Base-by-base conservation (phyloP, 176 grass and related monocot genomes). In the Carex pumila region DNA sequence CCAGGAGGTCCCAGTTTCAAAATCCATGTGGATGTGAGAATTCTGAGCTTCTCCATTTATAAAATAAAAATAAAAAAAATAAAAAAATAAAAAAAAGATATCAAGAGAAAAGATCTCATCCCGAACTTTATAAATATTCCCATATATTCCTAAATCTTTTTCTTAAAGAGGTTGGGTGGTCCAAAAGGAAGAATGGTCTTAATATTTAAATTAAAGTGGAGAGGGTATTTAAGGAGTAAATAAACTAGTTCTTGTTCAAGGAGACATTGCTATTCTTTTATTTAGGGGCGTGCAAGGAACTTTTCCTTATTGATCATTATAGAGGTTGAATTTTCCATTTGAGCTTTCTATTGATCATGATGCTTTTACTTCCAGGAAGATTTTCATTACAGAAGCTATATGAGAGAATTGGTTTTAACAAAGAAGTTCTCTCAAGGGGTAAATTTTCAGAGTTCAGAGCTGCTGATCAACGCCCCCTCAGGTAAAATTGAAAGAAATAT, bases 351-450 rank as follows among this genome's bases (percentile, higher is more conserved):
- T 63, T 82, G 4, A 65, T 31, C 36, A 64, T 65, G 36, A 25
- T 64, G 25, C 5, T 82, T 79, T 22, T 36, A 63, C 64, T 67
- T 66, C 62, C 91, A 99, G 96, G 96, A 60, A 99, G 92, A 76
- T 93, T 99, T 79, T 83, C 52, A 66, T 94, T 99, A 87, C 83
- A 92, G 63, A 99, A 99, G 77, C 57, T 99, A 34, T 99, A 95
- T 75, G 89, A 92, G 82, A 93, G 71, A 85, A 89, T 95, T 84
- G 96, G 88, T 70, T 93, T 90, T 65, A 95, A 95, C 80, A 99
- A 99, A 88, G 96, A 92, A 82, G 91, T 95, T 86, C 4, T 99
- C 55, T 99, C 96, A 50, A 95, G 86, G 79, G 96, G 96, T 71
- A 89, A 71, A 88, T 99, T 86, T 84, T 91, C 96, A 50, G 91